These are phyloP conservation scores for Chrysosporium keratinophilum DNA, from an alignment of 2,329 filamentous ascomycete species.

Conservation along the genomic window DNA sequence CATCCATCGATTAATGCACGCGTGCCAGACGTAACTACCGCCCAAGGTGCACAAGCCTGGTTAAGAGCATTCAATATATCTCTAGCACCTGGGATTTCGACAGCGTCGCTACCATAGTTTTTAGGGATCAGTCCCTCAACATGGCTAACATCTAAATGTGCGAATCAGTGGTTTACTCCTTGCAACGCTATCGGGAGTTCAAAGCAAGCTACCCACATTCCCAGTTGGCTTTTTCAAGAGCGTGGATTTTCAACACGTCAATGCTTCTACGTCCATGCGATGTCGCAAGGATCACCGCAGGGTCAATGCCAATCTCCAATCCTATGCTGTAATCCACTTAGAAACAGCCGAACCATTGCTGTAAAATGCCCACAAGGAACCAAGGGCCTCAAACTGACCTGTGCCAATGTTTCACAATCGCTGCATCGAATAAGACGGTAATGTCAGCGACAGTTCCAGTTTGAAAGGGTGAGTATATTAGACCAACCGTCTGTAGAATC, in stretches of 20 bases:
- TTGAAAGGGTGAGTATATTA: neutral
- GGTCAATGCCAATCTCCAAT: conserved; percentile 70
- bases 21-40: conserved; percentile 70
- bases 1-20: conserved; percentile 56
- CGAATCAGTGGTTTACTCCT: neutral
- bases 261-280: conserved; percentile 87
- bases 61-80: conserved; percentile 58
- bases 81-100: conserved; percentile 77
- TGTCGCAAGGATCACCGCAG: conserved; percentile 74
- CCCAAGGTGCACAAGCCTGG: conserved; percentile 58
- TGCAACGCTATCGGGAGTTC: neutral
- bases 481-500: conserved; percentile 38
- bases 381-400: conserved; percentile 35
- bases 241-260: conserved; percentile 68
- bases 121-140: conserved; percentile 70
- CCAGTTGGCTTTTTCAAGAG: conserved; percentile 80
- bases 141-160: conserved; percentile 58
- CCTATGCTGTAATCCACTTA: conserved; percentile 39
- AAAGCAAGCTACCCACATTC: conserved; percentile 58
- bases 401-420: conserved; percentile 57
- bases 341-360: neutral
- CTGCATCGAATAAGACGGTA: conserved; percentile 32
- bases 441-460: conserved; percentile 19
- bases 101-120: conserved; percentile 64
- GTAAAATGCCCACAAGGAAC: neutral